Evolutionary conservation across 257 asterid species (phyloP), one percentile per base, ranked within the genome.

Genomic region (Przewalskia tangutica): DNA sequence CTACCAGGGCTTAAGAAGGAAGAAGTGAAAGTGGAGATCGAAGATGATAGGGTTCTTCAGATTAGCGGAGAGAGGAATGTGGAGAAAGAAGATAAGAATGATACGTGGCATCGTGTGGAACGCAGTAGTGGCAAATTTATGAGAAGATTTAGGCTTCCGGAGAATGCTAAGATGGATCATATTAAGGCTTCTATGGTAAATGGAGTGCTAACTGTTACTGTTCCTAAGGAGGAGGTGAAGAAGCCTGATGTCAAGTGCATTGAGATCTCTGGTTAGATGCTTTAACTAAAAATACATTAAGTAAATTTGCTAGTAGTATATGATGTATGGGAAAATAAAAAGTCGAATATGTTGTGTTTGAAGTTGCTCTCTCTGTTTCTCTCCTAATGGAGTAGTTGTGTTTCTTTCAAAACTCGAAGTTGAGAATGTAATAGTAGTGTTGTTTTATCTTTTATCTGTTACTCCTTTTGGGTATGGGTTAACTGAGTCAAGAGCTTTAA

Each of bases 161-260:
- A 84, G 51, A 54, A 84, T 7, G 84, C 86, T 0, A 81, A 84
- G 46, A 42, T 81, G 12, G 81, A 73, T 65, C 40, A 40, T 8
- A 71, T 84, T 2, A 81, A 73, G 44, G 86, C 82, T 0, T 9
- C 73, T 7, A 62, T 81, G 70, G 86, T 71, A 60, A 84, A 84
- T 32, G 84, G 84, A 8, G 82, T 84, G 7, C 82, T 84, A 0
- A 80, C 70, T 36, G 46, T 80, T 0, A 84, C 79, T 7, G 82
- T 84, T 38, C 86, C 86, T 0, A 84, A 80, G 17, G 82, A n/a
- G 54, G 82, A 80, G 14, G 84, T 54, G 18, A 83, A 83, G 82
- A 83, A 83, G 17, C 54, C 85, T 14, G 79, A 77, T 23, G 62
- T 83, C 42, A 77, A 65, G 65, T n/a, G 79, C 16, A 65, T 83